These are phyloP conservation scores for Penicillium parvum DNA, from an alignment of 495 filamentous ascomycete genomes.

Conservation along the genomic window DNA sequence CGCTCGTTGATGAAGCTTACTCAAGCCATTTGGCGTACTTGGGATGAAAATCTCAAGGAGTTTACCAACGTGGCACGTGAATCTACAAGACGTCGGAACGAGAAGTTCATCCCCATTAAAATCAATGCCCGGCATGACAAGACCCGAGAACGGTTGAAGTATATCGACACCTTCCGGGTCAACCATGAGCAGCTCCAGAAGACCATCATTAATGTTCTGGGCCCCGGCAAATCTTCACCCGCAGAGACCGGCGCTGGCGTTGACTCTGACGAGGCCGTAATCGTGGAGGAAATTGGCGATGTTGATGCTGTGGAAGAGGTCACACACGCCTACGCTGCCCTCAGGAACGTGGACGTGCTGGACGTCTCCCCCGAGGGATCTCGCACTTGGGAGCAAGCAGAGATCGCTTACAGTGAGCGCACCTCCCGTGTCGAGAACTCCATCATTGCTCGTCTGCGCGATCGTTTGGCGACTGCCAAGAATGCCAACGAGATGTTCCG, in stretches of 20 bases:
- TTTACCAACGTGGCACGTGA: conserved; percentile 97
- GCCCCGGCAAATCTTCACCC: conserved; percentile 54
- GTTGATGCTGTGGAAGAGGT: conserved; percentile 98
- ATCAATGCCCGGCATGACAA: conserved; percentile 77
- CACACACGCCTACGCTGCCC: conserved; percentile 82
- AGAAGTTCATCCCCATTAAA: conserved; percentile 98
- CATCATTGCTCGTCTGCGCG: conserved; percentile 90
- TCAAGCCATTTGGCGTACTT: conserved; percentile 79
- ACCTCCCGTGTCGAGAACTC: conserved; percentile 97
- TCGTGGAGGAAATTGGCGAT: conserved; percentile 92
- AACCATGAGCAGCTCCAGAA: conserved; percentile 96
- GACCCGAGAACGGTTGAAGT: conserved; percentile 83
- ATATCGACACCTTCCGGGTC: conserved; percentile 87
- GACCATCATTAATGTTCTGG: conserved; percentile 92
- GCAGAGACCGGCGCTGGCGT: conserved; percentile 42
- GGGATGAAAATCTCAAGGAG: conserved; percentile 95
- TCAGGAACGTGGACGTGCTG: conserved; percentile 91
- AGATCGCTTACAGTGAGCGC: conserved; percentile 93
- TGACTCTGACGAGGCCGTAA: conserved; percentile 55
- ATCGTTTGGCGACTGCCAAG: conserved; percentile 91
- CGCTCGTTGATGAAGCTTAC: conserved; percentile 75
- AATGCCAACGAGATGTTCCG: conserved; percentile 99
- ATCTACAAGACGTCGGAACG: conserved; percentile 81
- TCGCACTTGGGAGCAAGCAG: conserved; percentile 82
- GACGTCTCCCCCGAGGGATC: conserved; percentile 89